A percentile compares a stretch with the other conserved stretches of the same genome.
Conservation (phyloP, 2,329 filamentous ascomycete genomes). For the Lizonia empirigonia region DNA sequence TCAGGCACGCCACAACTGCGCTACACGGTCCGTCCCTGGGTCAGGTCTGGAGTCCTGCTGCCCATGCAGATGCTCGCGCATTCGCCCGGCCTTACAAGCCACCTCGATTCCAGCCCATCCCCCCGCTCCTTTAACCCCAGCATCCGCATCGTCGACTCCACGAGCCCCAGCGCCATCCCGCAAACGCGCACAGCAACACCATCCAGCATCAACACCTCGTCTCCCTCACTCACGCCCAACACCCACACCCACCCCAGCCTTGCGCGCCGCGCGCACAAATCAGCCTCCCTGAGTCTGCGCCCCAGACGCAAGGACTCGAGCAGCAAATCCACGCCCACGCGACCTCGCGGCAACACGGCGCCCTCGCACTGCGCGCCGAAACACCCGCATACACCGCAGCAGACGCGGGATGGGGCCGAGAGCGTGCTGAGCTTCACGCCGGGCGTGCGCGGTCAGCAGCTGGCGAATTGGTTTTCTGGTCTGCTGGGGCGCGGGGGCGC, state of each 20-base stretch:
- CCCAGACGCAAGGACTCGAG: constrained; percentile 12
- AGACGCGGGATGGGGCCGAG: neutral
- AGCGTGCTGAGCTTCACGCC: constrained; percentile 34
- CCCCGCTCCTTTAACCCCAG: neutral
- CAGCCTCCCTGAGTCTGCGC: constrained; percentile 16
- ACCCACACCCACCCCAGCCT: neutral
- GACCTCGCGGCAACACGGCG: constrained; percentile 28
- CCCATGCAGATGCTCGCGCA: constrained; percentile 22
- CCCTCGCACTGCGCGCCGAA: too few relatives aligned
- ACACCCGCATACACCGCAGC: constrained; percentile 2
- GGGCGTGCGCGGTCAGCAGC: constrained; percentile 34
- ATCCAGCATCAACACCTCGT: neutral
- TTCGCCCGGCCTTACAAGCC: constrained; percentile 6
- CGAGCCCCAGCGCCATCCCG: neutral
- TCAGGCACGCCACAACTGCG: constrained; percentile 27
- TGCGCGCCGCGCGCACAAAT: constrained; percentile 12
- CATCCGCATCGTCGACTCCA: neutral
- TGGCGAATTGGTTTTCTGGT: constrained; percentile 43
- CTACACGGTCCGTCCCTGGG: constrained; percentile 38
- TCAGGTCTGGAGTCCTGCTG: constrained; percentile 30
- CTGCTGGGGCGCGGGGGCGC: constrained; percentile 40
- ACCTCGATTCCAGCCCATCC: neutral
- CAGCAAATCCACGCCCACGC: constrained; percentile 20
- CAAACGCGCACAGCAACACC: constrained; percentile 13
- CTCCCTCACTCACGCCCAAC: neutral